Evolutionary conservation across 2,329 filamentous ascomycete genomes (phyloP).

Genomic region (Aspergillus sclerotialis): DNA sequence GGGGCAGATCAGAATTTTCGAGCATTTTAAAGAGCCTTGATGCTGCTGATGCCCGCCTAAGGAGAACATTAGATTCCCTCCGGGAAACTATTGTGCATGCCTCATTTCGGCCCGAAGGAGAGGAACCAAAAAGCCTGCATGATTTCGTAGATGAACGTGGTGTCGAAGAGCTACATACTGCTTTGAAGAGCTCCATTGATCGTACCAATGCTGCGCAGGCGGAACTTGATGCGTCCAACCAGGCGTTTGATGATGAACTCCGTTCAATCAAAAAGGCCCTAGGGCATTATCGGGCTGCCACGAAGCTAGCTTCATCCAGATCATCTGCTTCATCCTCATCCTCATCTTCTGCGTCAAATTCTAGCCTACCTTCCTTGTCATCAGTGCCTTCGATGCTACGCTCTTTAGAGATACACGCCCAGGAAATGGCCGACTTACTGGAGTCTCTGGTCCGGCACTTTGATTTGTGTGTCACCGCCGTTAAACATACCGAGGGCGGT

Average conservation of each 20-base stretch:
- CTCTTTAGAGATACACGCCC: slow-evolving; percentile 64
- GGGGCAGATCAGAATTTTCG: slow-evolving; percentile 38
- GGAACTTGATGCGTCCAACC: slow-evolving; percentile 45
- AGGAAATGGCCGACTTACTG: slow-evolving; percentile 73
- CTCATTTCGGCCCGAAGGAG: slow-evolving; percentile 44
- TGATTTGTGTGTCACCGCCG: slow-evolving; percentile 84
- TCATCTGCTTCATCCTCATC: slow-evolving; percentile 26
- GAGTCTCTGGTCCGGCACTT: slow-evolving; percentile 80
- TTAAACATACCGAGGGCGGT: slow-evolving; percentile 81
- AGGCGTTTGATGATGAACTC: slow-evolving; percentile 69
- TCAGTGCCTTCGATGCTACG: slow-evolving; percentile 50
- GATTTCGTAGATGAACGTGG: slow-evolving; percentile 61
- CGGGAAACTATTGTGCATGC: slow-evolving; percentile 53
- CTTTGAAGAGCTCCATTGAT: slow-evolving; percentile 55
- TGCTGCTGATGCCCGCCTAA: slow-evolving; percentile 50
- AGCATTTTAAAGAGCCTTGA: slow-evolving; percentile 51
- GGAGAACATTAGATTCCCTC: slow-evolving; percentile 49
- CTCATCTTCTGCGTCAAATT: slow-evolving; percentile 25
- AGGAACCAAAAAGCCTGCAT: slow-evolving; percentile 51
- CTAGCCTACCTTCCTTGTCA: slow-evolving; percentile 29
- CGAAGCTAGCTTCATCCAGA: slow-evolving; percentile 33
- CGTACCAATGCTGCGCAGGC: slow-evolving; percentile 55
- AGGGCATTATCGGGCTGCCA: slow-evolving; percentile 31
- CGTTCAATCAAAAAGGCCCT: slow-evolving; percentile 56
- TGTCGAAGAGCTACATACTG: slow-evolving; percentile 51